Percentiles rank a stretch among this genome's conserved stretches.
Evolutionary conservation across 352 stramenopile species (phyloP).

Genomic region (Globisporangium viniferum): DNA sequence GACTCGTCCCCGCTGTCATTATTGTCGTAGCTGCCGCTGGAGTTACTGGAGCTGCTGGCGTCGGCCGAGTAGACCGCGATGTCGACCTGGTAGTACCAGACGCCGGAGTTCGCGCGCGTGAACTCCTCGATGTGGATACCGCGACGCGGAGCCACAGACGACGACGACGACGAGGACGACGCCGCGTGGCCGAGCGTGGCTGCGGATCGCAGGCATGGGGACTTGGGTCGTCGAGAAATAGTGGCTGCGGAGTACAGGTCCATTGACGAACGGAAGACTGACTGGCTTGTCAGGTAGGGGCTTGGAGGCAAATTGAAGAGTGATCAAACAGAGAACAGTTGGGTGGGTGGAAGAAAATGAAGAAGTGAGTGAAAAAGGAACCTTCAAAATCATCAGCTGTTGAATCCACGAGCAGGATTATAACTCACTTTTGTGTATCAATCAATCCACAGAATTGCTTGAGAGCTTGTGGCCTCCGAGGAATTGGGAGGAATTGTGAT

Average conservation of each 20-base stretch:
- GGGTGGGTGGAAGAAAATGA: not conserved
- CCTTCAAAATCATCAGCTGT: too few relatives aligned
- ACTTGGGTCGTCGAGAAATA: not conserved
- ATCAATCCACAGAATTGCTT: too few relatives aligned
- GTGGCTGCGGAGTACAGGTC: not conserved
- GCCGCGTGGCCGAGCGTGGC: not conserved
- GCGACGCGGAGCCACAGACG: not conserved
- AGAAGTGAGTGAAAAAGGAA: not conserved
- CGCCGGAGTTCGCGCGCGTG: constrained; percentile 39
- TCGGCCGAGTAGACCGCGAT: constrained; percentile 31
- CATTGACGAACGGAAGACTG: not conserved
- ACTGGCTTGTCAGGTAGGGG: not conserved
- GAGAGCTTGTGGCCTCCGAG: too few relatives aligned
- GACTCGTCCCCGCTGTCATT: constrained; percentile 20
- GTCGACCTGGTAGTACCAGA: constrained; percentile 76
- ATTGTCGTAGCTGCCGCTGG: constrained; percentile 11
- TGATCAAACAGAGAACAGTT: not conserved
- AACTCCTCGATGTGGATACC: constrained; percentile 44
- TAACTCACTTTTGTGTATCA: not conserved
- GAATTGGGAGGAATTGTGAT: too few relatives aligned
- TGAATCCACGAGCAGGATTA: not conserved
- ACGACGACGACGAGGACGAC: constrained; percentile 8
- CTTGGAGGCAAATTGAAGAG: not conserved
- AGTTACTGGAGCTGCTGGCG: constrained; percentile 14
- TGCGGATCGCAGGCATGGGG: not conserved